These are phyloP conservation scores for Pichia sp. DNA, from an alignment of 1,139 yeast genomes.

Conservation along the genomic window DNA sequence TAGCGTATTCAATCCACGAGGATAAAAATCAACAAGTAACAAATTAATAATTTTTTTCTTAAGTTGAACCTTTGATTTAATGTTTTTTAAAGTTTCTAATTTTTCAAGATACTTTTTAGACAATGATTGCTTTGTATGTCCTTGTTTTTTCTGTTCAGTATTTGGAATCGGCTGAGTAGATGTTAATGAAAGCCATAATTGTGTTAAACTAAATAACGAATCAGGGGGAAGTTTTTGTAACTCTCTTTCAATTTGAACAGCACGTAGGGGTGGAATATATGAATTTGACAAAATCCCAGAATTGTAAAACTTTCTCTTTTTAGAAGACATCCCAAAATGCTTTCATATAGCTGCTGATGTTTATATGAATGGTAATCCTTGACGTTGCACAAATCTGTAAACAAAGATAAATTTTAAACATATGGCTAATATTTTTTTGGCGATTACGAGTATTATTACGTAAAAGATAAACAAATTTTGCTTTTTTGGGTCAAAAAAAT, in stretches of 20 bases:
- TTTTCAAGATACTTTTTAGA: slow-evolving; percentile 13
- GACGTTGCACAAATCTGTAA: not conserved
- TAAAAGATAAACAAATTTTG: slow-evolving; percentile 3
- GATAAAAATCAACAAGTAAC: slow-evolving; percentile 52
- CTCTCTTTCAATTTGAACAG: slow-evolving; percentile 22
- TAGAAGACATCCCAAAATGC: not conserved
- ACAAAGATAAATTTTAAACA: not conserved
- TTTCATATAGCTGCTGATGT: no score
- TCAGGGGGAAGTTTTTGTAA: slow-evolving; percentile 24
- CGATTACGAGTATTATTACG: not conserved
- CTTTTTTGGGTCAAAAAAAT: not conserved
- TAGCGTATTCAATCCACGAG: slow-evolving; percentile 54
- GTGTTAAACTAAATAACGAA: slow-evolving; percentile 27
- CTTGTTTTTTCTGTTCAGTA: slow-evolving; percentile 15
- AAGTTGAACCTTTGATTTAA: slow-evolving; percentile 19
- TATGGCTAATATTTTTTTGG: not conserved
- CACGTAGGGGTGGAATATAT: slow-evolving; percentile 26
- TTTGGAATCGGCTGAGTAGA: slow-evolving; percentile 26
- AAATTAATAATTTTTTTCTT: slow-evolving; percentile 46
- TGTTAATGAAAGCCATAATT: slow-evolving; percentile 28
- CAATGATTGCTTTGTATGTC: slow-evolving; percentile 18
- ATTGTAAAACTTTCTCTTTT: slow-evolving; percentile 11
- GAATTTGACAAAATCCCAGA: slow-evolving; percentile 30
- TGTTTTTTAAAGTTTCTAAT: slow-evolving; percentile 17
- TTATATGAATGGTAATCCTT: not conserved